Evolutionary conservation across 805 yeast genomes (phyloP), one percentile per base, ranked within the genome.

Genomic region (Millerozyma miso): DNA sequence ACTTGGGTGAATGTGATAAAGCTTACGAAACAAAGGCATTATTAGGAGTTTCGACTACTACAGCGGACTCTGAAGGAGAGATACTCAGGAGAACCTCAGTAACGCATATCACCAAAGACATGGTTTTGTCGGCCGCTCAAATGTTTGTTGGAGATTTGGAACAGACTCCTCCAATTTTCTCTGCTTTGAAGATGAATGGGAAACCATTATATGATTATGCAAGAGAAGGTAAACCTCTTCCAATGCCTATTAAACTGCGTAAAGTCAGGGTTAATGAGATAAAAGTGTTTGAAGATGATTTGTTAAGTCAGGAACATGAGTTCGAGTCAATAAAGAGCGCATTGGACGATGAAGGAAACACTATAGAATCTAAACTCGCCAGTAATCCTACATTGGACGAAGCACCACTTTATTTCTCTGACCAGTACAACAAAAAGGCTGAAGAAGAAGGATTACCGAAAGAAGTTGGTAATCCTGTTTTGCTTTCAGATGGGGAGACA

Each of bases 181-280:
- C 97, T 14, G 99, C 99, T 0, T 69, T 95, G 45, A 91, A 91
- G 58, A 85, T 95, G 81, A 83, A 88, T 57, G 99, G 99, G 14
- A 88, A 83, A 64, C 95, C 96, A 3, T 67, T 95, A 38, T 89
- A 95, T 59, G 96, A 91, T 54, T 93, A 93, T 60, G 99, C 99
- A 1, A 74, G 99, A 49, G 79, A 85, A 48, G 95, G 95, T 0
- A 68, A 77, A 19, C 91, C 96, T 0, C 71, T 93, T 16, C 99
- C 99, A 0, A 75, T 79, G 39, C 77, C 83, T n/a, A 88, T 95
- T 40, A 81, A 85, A 54, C 76, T 86, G 1, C 74, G 99, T 51
- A 78, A 79, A 20, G 88, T 88, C 12, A 73, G 69, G 23, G 75
- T 93, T 2, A 63, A 68, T 50, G 75, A 73, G 31, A 55, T 88